Base-by-base conservation (phyloP, 2,329 filamentous ascomycete species). In the Teratosphaeria nubilosa region DNA sequence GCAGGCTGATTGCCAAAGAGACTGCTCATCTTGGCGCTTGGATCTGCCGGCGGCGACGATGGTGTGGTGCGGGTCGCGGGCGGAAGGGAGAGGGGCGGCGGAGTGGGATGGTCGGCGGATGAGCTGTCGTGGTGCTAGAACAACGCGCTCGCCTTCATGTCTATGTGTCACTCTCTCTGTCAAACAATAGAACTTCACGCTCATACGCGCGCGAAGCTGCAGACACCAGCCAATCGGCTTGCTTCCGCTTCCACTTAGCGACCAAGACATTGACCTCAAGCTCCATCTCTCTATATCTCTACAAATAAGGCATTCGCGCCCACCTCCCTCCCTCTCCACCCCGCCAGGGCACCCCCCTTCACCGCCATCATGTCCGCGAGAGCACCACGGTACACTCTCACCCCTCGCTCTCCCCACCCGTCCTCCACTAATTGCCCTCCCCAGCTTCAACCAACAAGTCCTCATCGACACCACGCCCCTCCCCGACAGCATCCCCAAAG, bases 381-480 rank as follows among this genome's bases (percentile, higher is more conserved):
- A 71, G 79, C 82, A 73, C 79, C 83, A 69, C 74, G 80, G 83
- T 85, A 78, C 56, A 75, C 74, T 13, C n/a, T 37, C 20, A 16
- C 30, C 14, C 3, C 20, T 32, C 22, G 14, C 6, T 6, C 37
- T 24, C 9, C 1, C 14, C 2, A 51, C 34, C 27, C 41, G 5
- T 52, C 7, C 34, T 55, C 45, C 52, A 30, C 25, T 41, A 45
- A 58, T 34, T 24, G n/a, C 41, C 48, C 11, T n/a, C 54, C 62
- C 63, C 76, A 97, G 94, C 76, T 97, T 97, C 86, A 91, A 90
- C 79, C 90, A 96, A 80, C 81, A 91, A 74, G 82, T 88, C 79
- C 88, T 97, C 77, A 84, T 94, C 80, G 94, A 99, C 82, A 94
- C 90, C 72, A 96, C 94, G 67, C 92, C 94, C 70, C 88, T 99